Percentiles rank a stretch among this genome's conserved stretches.
These are phyloP conservation scores for Mallotus nudiflorus DNA, from an alignment of 345 rosid genomes.

Conservation along the genomic window DNA sequence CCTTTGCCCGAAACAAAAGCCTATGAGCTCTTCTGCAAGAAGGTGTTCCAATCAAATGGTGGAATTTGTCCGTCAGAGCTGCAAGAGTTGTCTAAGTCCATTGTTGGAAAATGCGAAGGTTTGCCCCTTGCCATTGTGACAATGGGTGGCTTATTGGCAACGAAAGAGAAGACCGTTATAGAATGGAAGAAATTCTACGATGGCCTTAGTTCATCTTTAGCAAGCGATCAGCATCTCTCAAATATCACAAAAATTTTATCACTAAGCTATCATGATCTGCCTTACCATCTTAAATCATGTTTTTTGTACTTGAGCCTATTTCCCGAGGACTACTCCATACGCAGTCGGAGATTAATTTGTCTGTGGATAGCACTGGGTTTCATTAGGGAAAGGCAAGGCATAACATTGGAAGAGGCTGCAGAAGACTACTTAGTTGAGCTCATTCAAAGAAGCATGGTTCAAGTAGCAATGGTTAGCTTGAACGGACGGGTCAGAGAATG, in stretches of 20 bases:
- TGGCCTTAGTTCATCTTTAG: background rate
- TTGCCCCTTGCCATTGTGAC: conserved; percentile 18
- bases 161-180: background rate
- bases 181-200: conserved; percentile 1
- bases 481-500: background rate
- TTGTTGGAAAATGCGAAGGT: conserved; percentile 19
- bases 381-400: background rate
- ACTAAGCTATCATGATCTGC: conserved; percentile 7
- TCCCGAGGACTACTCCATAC: conserved; percentile 1
- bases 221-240: background rate
- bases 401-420: conserved; percentile 1
- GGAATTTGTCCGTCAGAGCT: conserved; percentile 6
- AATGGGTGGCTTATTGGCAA: conserved; percentile 14
- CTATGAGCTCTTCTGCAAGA: background rate
- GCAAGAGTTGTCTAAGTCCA: background rate
- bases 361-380: conserved; percentile 18
- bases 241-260: conserved; percentile 1
- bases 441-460: conserved; percentile 1
- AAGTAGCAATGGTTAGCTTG: background rate
- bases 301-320: conserved; percentile 6
- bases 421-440: conserved; percentile 10
- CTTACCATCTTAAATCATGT: too few species aligned
- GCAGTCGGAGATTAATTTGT: background rate
- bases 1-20: background rate
- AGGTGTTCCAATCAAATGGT: background rate